These are phyloP conservation scores for Jimgerdemannia lactiflua DNA, from an alignment of 192 early-diverging fungal species.

Conservation along the genomic window DNA sequence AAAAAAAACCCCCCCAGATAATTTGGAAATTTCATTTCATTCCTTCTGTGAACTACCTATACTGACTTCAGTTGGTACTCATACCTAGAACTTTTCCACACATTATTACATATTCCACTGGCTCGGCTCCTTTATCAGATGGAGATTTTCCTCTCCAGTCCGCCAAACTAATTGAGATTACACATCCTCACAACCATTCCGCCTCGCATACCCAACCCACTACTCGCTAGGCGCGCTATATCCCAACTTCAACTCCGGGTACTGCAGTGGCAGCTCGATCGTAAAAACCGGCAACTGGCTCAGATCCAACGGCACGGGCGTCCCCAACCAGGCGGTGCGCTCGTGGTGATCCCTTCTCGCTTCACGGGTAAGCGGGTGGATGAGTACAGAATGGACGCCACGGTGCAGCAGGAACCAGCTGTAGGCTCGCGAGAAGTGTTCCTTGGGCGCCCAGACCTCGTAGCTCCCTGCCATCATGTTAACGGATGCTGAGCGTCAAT, in stretches of 20 bases:
- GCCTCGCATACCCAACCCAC: neutral
- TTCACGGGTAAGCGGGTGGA: constrained; percentile 59
- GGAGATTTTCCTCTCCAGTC: no score
- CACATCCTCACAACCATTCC: no score
- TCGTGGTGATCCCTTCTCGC: constrained; percentile 54
- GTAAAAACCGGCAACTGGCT: constrained; percentile 27
- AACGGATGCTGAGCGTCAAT: neutral
- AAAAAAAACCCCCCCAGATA: neutral
- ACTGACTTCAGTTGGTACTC: no score
- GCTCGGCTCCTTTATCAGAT: no score
- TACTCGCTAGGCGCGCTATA: constrained; percentile 21
- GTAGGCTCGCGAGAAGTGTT: constrained; percentile 55
- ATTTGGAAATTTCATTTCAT: no score
- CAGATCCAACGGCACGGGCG: constrained; percentile 46
- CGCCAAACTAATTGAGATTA: no score
- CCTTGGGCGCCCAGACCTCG: constrained; percentile 63
- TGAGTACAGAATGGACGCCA: constrained; percentile 44
- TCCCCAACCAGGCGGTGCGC: constrained; percentile 58
- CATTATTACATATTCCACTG: no score
- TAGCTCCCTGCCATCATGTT: constrained; percentile 29
- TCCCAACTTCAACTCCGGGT: constrained; percentile 60
- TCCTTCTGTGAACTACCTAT: no score
- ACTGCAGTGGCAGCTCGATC: constrained; percentile 47
- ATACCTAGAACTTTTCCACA: no score
- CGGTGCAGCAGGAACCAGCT: constrained; percentile 53